phyloP scores from a whole-genome alignment of 805 yeast genomes.

The Metschnikowia colocasiae region DNA sequence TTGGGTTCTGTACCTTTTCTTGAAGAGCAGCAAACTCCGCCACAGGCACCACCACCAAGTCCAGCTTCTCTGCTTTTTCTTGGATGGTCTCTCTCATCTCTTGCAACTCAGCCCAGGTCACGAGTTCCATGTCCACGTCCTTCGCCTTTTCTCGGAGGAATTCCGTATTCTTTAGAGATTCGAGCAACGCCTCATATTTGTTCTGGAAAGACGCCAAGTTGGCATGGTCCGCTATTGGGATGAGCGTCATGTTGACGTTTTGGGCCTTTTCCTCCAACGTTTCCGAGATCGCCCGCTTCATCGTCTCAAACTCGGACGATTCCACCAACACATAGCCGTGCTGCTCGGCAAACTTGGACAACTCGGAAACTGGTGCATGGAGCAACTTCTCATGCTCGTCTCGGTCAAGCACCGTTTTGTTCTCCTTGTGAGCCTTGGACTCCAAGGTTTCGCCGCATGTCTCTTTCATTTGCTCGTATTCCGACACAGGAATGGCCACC shows the following conservation, averaged over 20 bases:
- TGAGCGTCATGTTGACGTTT: constrained; percentile 7
- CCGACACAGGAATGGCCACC: constrained; percentile 11
- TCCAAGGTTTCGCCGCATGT: constrained; percentile 9
- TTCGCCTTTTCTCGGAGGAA: constrained; percentile 8
- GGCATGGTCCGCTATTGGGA: constrained; percentile 10
- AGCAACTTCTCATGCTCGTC: constrained; percentile 3
- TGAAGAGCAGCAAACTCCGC: constrained; percentile 13
- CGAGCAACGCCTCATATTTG: constrained; percentile 1
- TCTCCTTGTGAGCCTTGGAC: constrained; percentile 9
- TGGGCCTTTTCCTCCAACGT: constrained; percentile 12
- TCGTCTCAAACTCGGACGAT: constrained; percentile 6
- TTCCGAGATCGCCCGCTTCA: constrained; percentile 9
- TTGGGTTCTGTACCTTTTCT: constrained; percentile 11
- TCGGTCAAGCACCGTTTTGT: constrained; percentile 8
- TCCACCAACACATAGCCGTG: constrained; percentile 7
- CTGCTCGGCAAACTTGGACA: constrained; percentile 9
- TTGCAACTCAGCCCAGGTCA: constrained; percentile 13
- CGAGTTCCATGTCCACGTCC: constrained; percentile 6
- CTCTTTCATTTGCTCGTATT: constrained; percentile 7
- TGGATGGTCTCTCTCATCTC: constrained; percentile 14
- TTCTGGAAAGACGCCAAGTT: not conserved
- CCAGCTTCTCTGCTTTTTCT: constrained; percentile 19
- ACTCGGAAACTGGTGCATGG: constrained; percentile 6
- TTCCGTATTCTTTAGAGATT: constrained; percentile 4
- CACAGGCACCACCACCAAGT: constrained; percentile 14